Evolutionary conservation across 2,329 filamentous ascomycete species (phyloP).

Genomic region (Monosporascus sp.): DNA sequence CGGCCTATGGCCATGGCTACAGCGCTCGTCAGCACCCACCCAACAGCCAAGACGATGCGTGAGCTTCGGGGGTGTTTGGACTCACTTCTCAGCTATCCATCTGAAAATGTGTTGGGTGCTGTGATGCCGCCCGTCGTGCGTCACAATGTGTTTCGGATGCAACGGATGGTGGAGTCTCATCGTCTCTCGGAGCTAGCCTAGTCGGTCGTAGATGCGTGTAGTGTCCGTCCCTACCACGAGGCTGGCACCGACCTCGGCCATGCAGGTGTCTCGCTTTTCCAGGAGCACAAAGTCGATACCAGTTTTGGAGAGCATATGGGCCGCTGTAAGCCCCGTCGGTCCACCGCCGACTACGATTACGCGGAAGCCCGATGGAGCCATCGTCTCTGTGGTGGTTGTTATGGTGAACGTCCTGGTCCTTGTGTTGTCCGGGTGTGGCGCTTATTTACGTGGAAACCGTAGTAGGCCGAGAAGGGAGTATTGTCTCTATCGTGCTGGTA

Average conservation of each 20-base stretch:
- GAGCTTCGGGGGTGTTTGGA: too few species aligned
- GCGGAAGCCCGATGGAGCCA: neutral
- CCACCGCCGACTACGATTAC: slow-evolving; percentile 21
- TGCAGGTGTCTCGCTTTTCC: slow-evolving; percentile 13
- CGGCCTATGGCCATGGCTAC: slow-evolving; percentile 5
- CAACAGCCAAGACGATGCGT: too few species aligned
- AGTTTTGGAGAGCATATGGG: slow-evolving; percentile 18
- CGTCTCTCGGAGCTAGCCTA: neutral
- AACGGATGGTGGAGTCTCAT: neutral
- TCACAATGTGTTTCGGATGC: too few species aligned
- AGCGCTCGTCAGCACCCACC: neutral
- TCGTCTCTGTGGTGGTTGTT: too few species aligned
- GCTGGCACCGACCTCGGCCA: neutral
- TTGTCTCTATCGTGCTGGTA: too few species aligned
- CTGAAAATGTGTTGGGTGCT: too few species aligned
- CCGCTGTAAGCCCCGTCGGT: slow-evolving; percentile 18
- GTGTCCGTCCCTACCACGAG: slow-evolving; percentile 1
- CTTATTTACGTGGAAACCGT: too few species aligned
- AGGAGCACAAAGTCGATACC: slow-evolving; percentile 32
- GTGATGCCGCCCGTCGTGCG: too few species aligned
- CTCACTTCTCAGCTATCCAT: too few species aligned
- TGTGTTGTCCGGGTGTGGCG: too few species aligned
- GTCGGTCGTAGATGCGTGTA: neutral
- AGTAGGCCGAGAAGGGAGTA: too few species aligned
- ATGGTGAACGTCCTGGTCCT: too few species aligned